Conservation (phyloP, 495 filamentous ascomycete genomes). For the Penicillium egyptiacum region DNA sequence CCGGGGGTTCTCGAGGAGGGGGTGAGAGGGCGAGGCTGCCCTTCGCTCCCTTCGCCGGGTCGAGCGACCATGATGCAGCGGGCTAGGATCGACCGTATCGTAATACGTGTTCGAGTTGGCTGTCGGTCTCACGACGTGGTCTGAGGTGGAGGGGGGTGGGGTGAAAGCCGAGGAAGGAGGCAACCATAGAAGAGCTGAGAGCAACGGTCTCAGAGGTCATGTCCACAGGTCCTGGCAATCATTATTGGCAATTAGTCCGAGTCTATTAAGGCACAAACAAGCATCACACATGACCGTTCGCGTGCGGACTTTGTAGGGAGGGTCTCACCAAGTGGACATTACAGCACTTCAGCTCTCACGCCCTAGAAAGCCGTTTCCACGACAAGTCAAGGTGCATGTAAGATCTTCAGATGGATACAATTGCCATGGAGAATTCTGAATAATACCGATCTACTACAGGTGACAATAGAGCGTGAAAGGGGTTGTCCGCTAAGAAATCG, state of each 20-base stretch:
- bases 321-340: constrained; percentile 33
- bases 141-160: constrained; percentile 29
- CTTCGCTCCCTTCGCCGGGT: constrained; percentile 40
- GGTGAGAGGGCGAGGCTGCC: constrained; percentile 36
- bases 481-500: constrained; percentile 17
- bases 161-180: constrained; percentile 32
- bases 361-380: constrained; percentile 27
- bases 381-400: constrained; percentile 18
- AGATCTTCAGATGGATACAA: constrained; percentile 5
- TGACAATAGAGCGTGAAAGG: constrained; percentile 3
- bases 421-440: background rate
- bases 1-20: constrained; percentile 40
- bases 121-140: constrained; percentile 26
- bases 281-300: background rate
- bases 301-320: constrained; percentile 17
- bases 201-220: constrained; percentile 39
- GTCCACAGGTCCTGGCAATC: constrained; percentile 32
- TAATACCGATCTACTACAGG: constrained; percentile 1
- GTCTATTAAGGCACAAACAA: constrained; percentile 17
- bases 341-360: constrained; percentile 35
- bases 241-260: constrained; percentile 18
- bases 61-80: constrained; percentile 42
- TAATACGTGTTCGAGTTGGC: constrained; percentile 14
- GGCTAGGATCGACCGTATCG: constrained; percentile 2
- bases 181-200: constrained; percentile 34